Percentiles rank a stretch among this genome's conserved stretches.
These are phyloP conservation scores for Cyberlindnera xylosilytica DNA, from an alignment of 805 yeast species.

Conservation along the genomic window DNA sequence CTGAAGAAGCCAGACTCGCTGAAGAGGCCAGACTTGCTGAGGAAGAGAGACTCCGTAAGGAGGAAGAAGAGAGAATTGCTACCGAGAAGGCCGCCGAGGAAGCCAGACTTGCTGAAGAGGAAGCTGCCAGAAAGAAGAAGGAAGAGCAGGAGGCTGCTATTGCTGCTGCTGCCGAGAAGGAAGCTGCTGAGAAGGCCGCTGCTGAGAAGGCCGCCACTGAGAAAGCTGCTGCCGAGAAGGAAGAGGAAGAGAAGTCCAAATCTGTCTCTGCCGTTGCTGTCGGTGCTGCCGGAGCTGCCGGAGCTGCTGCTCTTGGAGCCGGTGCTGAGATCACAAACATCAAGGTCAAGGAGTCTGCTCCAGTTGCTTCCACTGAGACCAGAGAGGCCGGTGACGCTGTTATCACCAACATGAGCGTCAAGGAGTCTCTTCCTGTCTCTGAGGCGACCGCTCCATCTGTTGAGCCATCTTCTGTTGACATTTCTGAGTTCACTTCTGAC, in stretches of 20 bases:
- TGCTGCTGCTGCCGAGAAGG: slow-evolving; percentile 5
- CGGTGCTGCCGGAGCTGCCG: slow-evolving; percentile 2
- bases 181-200: slow-evolving; percentile 6
- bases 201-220: slow-evolving; percentile 1
- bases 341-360: slow-evolving; percentile 7
- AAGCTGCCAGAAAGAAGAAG: slow-evolving; percentile 14
- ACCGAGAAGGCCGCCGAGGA: slow-evolving; percentile 13
- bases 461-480: not conserved
- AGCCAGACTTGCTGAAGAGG: slow-evolving; percentile 15
- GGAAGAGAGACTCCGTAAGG: slow-evolving; percentile 10
- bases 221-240: slow-evolving; percentile 5
- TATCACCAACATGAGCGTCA: not conserved
- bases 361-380: slow-evolving; percentile 1
- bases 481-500: not conserved
- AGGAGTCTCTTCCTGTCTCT: not conserved
- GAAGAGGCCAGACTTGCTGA: slow-evolving; percentile 9
- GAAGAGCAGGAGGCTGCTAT: slow-evolving; percentile 6
- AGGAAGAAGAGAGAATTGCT: slow-evolving; percentile 14
- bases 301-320: slow-evolving; percentile 15
- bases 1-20: slow-evolving; percentile 16
- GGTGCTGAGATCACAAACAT: slow-evolving; percentile 14
- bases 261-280: not conserved
- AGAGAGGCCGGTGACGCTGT: slow-evolving; percentile 1
- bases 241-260: slow-evolving; percentile 1
- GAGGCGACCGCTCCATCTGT: not conserved